Evolutionary conservation across 345 rosid genomes (phyloP), one percentile per base, ranked within the genome.

Genomic region (Ricinus communis): DNA sequence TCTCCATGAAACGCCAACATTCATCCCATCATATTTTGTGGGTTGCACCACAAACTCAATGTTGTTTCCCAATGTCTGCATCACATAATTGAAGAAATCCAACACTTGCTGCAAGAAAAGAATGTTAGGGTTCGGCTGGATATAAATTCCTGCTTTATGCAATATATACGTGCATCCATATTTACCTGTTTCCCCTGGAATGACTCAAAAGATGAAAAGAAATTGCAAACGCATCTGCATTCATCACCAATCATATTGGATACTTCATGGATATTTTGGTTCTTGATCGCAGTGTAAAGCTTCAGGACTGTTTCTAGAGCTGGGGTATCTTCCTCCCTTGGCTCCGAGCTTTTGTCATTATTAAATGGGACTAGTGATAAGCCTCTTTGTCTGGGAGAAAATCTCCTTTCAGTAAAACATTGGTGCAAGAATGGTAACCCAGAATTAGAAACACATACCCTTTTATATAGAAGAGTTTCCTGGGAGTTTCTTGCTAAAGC

Each of bases 101-200:
- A 94, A n/a, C 25, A 87, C 96, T 87, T 84, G 87, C 93, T 94
- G 87, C 85, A 65, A 61, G 24, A 38, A 49, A 30, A 53, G 16
- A 49, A 36, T 43, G 5, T 12, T 1, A 43, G 1, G 13, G 13
- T 12, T 43, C 47, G 8, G 47, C 8, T 33, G 6, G 38, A 33
- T 33, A 2, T 2, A 33, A 12, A 43, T 43, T 43, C 47, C 47
- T 8, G 13, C 11, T 43, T 43, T 43, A 43, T 8, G 13, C 47
- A 43, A 43, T 43, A 9, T 8, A 11, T 2, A 8, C 1, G 11
- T 43, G 8, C 11, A 25, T 15, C 9, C 2, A 15, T 21, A 30
- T 50, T 33, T 78, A 91, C 97, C 95, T 85, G 76, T 79, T 93
- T 93, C 60, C 94, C 97, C 38, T 88, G 86, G 56, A 88, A 83